These are phyloP conservation scores for Tetrapisispora arboricola DNA, from an alignment of 805 yeast species.

Conservation along the genomic window DNA sequence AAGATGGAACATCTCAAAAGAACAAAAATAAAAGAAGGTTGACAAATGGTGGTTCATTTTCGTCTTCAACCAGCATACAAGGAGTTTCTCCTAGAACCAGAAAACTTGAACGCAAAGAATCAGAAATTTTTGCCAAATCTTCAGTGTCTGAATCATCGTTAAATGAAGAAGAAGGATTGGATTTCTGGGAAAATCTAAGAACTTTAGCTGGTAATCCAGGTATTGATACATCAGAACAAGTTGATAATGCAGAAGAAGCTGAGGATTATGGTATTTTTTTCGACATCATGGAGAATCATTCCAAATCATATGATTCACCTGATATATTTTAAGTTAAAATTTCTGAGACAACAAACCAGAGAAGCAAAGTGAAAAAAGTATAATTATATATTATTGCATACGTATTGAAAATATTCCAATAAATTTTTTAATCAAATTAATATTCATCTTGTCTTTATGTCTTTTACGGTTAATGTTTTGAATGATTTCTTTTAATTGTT, in stretches of 20 bases:
- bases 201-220: slow-evolving; percentile 36
- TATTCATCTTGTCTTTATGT: too few species aligned
- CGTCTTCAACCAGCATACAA: not conserved
- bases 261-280: slow-evolving; percentile 5
- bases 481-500: too few species aligned
- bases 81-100: not conserved
- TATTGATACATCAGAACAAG: not conserved
- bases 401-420: too few species aligned
- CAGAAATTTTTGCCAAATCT: not conserved
- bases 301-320: not conserved
- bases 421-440: too few species aligned
- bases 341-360: not conserved
- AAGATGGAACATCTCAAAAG: slow-evolving; percentile 5
- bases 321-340: not conserved
- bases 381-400: too few species aligned
- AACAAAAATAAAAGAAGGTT: not conserved
- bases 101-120: not conserved
- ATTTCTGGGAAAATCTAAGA: slow-evolving; percentile 64
- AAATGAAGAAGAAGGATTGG: slow-evolving; percentile 48
- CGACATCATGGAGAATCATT: slow-evolving; percentile 1
- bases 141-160: not conserved
- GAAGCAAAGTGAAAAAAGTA: too few species aligned
- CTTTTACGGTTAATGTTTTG: too few species aligned
- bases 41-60: not conserved
- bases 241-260: slow-evolving; percentile 1